Percentiles rank a stretch among this genome's conserved stretches.
Conservation (phyloP, 2,329 filamentous ascomycete genomes). For the Apiospora saccharicola region DNA sequence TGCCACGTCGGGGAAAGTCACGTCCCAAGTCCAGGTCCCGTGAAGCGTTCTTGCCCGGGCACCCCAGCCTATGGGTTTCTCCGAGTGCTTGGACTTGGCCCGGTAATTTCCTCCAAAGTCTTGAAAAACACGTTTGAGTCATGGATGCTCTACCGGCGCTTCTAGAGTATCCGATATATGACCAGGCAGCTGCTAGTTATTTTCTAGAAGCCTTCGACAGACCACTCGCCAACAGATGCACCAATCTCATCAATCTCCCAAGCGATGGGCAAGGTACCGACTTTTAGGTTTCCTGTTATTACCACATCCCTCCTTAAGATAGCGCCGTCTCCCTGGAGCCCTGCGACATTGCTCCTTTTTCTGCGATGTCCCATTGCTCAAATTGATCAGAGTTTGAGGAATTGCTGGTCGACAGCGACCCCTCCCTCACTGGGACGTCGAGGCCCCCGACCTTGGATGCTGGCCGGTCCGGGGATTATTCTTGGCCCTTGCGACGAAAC, state of each 20-base stretch:
- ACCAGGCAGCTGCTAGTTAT: not conserved
- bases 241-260: not conserved
- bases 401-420: not conserved
- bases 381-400: not conserved
- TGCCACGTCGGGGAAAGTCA: not conserved
- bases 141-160: not conserved
- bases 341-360: no score
- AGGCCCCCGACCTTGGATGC: not conserved
- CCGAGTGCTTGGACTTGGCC: conserved; percentile 11
- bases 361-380: not conserved
- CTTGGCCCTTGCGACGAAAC: not conserved
- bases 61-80: not conserved
- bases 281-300: not conserved
- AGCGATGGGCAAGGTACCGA: not conserved
- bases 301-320: not conserved
- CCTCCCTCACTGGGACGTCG: not conserved
- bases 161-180: not conserved
- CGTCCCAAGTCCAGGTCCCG: not conserved
- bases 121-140: not conserved
- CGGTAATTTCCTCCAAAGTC: not conserved
- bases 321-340: not conserved
- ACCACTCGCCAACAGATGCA: not conserved
- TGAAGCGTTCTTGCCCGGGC: not conserved
- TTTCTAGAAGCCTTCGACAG: conserved; percentile 3
- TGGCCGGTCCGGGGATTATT: not conserved